phyloP scores from a whole-genome alignment of 1,284 basidiomycete species.

The Sporisorium iseilematis-ciliati region DNA sequence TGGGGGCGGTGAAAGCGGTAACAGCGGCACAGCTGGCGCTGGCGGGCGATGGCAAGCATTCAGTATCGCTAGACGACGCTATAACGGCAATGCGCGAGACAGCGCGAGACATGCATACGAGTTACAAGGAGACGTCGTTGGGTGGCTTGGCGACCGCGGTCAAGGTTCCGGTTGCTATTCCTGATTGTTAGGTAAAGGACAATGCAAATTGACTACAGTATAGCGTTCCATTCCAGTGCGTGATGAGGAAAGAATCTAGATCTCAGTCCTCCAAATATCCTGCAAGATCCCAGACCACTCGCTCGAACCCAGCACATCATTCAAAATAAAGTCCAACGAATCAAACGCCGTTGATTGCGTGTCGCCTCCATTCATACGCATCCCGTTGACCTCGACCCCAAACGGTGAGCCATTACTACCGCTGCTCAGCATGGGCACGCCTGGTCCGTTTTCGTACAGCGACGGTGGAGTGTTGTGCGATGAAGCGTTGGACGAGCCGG shows the following conservation, averaged over 20 bases:
- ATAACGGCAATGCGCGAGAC: conserved; percentile 96
- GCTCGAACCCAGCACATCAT: conserved; percentile 36
- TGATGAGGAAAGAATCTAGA: conserved; percentile 10
- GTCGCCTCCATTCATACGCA: background rate
- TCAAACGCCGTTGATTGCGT: conserved; percentile 10
- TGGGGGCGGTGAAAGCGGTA: conserved; percentile 76
- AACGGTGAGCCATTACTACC: background rate
- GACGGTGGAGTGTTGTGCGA: conserved; percentile 16
- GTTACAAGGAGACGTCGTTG: conserved; percentile 67
- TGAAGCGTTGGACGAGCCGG: conserved; percentile 15
- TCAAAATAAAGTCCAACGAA: conserved; percentile 41
- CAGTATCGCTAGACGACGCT: conserved; percentile 90
- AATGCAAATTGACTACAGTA: background rate
- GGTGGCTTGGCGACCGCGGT: conserved; percentile 63
- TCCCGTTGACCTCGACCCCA: background rate
- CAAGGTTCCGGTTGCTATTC: conserved; percentile 64
- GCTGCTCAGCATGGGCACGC: background rate
- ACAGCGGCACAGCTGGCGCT: conserved; percentile 88
- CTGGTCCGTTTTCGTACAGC: conserved; percentile 1
- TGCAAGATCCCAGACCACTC: conserved; percentile 39
- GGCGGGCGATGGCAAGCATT: conserved; percentile 83
- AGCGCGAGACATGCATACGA: conserved; percentile 74
- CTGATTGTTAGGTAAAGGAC: conserved; percentile 52
- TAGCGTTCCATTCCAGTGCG: background rate
- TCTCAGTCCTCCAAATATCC: conserved; percentile 45